Base-by-base conservation (phyloP, 139 green algal genomes). In the Closterium sp. region DNA sequence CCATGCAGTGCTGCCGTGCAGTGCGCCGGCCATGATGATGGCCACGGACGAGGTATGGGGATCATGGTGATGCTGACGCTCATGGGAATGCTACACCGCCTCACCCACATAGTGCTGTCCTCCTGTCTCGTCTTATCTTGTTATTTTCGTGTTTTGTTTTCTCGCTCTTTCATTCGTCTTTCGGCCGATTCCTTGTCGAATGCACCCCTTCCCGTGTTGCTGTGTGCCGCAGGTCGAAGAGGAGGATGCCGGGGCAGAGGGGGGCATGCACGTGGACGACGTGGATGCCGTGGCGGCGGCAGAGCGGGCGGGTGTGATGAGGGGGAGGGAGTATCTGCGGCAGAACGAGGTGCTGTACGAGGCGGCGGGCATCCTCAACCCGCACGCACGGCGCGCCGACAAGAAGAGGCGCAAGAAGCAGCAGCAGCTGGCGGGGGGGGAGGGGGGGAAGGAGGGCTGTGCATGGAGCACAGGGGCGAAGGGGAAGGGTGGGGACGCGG, bases 391-490 rank as follows among this genome's bases (percentile, higher is more conserved):
- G 4, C 85, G 90, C 23, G 92, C 92, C 31, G 92, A 92, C 23
- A 91, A 91, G 92, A 94, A 94, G 90, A 10, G 32, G 30, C 87
- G 21, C 7, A 94, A 94, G 86, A 94, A 94, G 89, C 25, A 85
- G 55, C 28, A 30, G 86, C 83, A 86, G 0, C 0, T 33, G 43
- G 69, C 0, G 38, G 30, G n/a, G 36, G 66, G 19, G 25, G 90
- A 21, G 35, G 38, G 88, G 34, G 28, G 21, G 85, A 16, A 32
- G 66, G 34, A 92, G 84, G 83, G 55, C 55, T 16, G 55, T 76
- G 55, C 0, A 19, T 16, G 55, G 55, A 76, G 55, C 55, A 76
- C 12, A 28, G 19, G 84, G 16, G 84, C 19, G 0, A 35, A 87
- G 84, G 33, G 84, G 19, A 87, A 87, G 84, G 33, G 33, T 4